Base-by-base conservation (phyloP, 192 early-diverging fungal species). In the Globomyces pollinis-pini region DNA sequence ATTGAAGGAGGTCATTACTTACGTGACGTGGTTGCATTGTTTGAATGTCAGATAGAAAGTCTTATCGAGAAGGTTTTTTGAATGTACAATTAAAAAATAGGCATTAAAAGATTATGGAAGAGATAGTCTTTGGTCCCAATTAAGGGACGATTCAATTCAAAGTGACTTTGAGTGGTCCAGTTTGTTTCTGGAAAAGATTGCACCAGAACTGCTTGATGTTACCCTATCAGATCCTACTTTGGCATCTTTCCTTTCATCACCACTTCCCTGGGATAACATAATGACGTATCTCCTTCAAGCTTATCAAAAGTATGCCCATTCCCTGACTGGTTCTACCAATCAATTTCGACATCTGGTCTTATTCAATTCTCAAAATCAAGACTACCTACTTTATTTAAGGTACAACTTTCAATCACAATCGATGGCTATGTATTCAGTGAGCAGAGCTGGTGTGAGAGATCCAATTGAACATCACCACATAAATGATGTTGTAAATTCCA, bases 171-270 rank as follows among this genome's bases (percentile, higher is more conserved):
- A 77, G 59, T 80, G 78, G 78, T 65, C 73, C 8, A 69, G 66
- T 31, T 36, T 80, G 53, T 77, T 80, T 59, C 56, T 80, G 15
- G 78, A 77, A 65, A 76, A 77, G 52, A 77, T 77, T 28, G 63
- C 26, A 24, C 65, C 70, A 11, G 72, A 68, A 26, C 70, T 73
- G 8, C 63, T 73, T 28, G 35, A 56, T 28, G 18, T 80, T 0
- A n/a, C 57, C 8, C 28, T 36, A 12, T 70, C 77, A 21, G 78
- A 77, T 28, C 59, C 67, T 0, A 26, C 36, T 20, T 59, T 80
- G 6, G 32, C 47, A 1, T 24, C 56, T n/a, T n/a, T 80, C 13
- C 69, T 80, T 49, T 51, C 65, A 52, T 65, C 54, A 24, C 6
- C 30, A 2, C 31, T 77, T 12, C 74, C 67, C 1, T 77, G 72